Evolutionary conservation across 2,329 filamentous ascomycete species (phyloP), one percentile per base, ranked within the genome.

Genomic region (Fusarium nurragi): DNA sequence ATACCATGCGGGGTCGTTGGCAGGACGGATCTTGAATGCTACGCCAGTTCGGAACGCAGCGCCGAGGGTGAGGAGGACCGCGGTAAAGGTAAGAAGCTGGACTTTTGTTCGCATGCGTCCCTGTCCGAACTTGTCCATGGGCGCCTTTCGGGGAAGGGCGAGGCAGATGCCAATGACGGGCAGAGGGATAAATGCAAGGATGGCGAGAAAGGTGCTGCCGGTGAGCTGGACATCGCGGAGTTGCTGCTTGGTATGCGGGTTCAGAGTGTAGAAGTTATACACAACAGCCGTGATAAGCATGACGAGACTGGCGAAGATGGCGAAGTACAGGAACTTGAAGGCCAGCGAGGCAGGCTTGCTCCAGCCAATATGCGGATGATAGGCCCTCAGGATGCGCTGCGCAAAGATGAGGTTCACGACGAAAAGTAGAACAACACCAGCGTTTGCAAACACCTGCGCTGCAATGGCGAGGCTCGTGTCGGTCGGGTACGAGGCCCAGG

Each of bases 371-470:
- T 75, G 73, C 0, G 92, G 91, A 71, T 94, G 90, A 41, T 87
- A 85, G 6, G 90, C 90, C 51, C 93, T 85, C 18, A 95, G 76
- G 23, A 97, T 83, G 41, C 93, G 88, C 76, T 93, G 91, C 0
- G 89, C 78, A 73, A 94, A 91, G 71, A 95, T 79, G 38, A 96
- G 78, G 77, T 97, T 95, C 76, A 93, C 80, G 70, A 94, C 78
- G 76, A 91, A 94, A 23, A 96, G 79, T 9, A 96, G 76, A 30
- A 96, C 74, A 16, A 93, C 87, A 38, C 92, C 92, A 0, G 90
- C 88, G 40, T 88, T 86, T 55, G 92, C 86, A 69, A 95, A 88
- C 71, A 95, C 85, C 65, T 82, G 82, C 5, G 90, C 86, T 9
- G 89, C 87, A 59, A 88, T 83, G 70, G 79, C 81, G 54, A 87